Evolutionary conservation across 1,139 yeast genomes (phyloP).

Genomic region (Debaryomycetaceae sp.): DNA sequence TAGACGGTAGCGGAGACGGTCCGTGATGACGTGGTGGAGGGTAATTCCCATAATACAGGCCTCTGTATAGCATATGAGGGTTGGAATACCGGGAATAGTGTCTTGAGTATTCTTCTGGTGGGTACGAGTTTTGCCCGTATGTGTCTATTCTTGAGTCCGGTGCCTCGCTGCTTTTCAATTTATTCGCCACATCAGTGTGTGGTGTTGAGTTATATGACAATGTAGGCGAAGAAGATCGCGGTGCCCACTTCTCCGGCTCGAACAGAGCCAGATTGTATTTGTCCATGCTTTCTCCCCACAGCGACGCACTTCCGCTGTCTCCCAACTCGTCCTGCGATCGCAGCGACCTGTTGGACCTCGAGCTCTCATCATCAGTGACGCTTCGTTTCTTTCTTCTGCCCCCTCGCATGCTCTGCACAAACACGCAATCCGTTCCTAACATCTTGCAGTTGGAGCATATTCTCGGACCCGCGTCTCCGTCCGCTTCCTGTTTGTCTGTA

Average conservation of each 20-base stretch:
- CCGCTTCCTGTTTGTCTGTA: conserved; percentile 7
- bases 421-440: conserved; percentile 51
- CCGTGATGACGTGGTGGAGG: conserved; percentile 4
- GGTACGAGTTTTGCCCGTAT: not conserved
- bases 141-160: not conserved
- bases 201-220: conserved; percentile 4
- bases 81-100: conserved; percentile 4
- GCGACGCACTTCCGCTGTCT: not conserved
- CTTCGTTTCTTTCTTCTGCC: conserved; percentile 46
- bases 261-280: not conserved
- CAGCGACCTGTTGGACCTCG: not conserved
- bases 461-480: conserved; percentile 12
- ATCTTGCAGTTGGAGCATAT: conserved; percentile 50
- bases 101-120: conserved; percentile 1
- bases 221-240: conserved; percentile 8
- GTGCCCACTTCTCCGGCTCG: not conserved
- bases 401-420: conserved; percentile 57
- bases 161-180: not conserved
- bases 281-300: not conserved
- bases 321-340: not conserved
- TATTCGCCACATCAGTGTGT: not conserved
- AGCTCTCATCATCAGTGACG: not conserved
- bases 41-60: conserved; percentile 1
- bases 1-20: conserved; percentile 11
- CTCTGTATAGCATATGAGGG: not conserved